These are phyloP conservation scores for Pistacia atlantica DNA, from an alignment of 345 rosid species.

Conservation along the genomic window DNA sequence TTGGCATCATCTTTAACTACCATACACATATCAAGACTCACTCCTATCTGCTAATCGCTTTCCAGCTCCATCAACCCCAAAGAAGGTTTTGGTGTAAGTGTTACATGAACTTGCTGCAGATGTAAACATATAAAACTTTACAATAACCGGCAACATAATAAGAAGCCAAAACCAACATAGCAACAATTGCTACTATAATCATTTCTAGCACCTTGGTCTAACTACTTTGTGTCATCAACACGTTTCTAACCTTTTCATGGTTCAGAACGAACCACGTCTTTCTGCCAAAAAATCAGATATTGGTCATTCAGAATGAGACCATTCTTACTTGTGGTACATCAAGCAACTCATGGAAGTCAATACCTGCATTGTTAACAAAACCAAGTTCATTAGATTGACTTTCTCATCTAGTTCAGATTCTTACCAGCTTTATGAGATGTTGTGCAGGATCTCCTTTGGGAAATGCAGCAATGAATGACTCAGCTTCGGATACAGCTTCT, in stretches of 20 bases:
- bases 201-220: neutral
- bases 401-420: neutral
- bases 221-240: neutral
- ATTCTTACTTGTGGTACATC: neutral
- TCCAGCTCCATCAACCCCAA: slow-evolving; percentile 95
- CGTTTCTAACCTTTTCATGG: neutral
- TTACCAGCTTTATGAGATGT: slow-evolving; percentile 90
- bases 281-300: neutral
- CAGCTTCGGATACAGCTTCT: slow-evolving; percentile 77
- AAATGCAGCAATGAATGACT: slow-evolving; percentile 66
- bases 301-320: neutral
- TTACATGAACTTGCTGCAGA: slow-evolving; percentile 88
- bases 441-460: slow-evolving; percentile 98
- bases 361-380: too few relatives aligned
- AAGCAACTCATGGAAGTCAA: too few relatives aligned
- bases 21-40: slow-evolving; percentile 35
- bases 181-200: neutral
- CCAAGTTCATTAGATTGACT: too few relatives aligned
- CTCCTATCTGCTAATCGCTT: slow-evolving; percentile 88
- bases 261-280: neutral
- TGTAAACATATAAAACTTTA: slow-evolving; percentile 14
- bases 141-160: slow-evolving; percentile 3
- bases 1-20: too few relatives aligned
- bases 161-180: neutral
- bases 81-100: slow-evolving; percentile 74